Conservation (phyloP, 2,329 filamentous ascomycete genomes). For the Ophiognomonia clavigignenti-juglandacearum region DNA sequence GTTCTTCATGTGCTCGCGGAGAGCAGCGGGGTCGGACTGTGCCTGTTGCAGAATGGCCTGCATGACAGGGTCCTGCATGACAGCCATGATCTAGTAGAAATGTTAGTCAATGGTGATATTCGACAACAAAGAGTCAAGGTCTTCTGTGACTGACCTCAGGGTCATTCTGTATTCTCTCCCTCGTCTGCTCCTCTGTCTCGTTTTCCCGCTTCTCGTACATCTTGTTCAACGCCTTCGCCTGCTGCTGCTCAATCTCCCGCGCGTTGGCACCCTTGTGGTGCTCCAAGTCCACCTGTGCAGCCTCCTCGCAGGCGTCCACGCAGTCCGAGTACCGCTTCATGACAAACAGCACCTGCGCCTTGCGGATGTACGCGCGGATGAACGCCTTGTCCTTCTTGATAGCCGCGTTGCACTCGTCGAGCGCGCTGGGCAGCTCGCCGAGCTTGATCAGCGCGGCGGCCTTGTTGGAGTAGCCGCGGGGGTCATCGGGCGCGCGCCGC, state of each 20-base stretch:
- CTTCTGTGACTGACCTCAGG: slow-evolving; percentile 74
- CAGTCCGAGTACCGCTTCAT: slow-evolving; percentile 99
- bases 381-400: slow-evolving; percentile 90
- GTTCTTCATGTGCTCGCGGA: slow-evolving; percentile 98
- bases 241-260: slow-evolving; percentile 88
- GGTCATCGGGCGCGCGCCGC: slow-evolving; percentile 89
- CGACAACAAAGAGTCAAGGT: no score
- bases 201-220: slow-evolving; percentile 90
- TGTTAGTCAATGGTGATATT: not conserved
- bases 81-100: slow-evolving; percentile 64
- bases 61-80: slow-evolving; percentile 96
- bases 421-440: slow-evolving; percentile 87
- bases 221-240: slow-evolving; percentile 84
- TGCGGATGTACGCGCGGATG: slow-evolving; percentile 93
- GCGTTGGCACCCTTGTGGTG: slow-evolving; percentile 68
- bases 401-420: slow-evolving; percentile 86
- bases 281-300: slow-evolving; percentile 68
- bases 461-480: slow-evolving; percentile 94
- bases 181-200: slow-evolving; percentile 93
- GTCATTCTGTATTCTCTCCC: slow-evolving; percentile 83
- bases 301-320: slow-evolving; percentile 82
- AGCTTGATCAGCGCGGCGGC: slow-evolving; percentile 96
- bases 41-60: slow-evolving; percentile 96
- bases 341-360: slow-evolving; percentile 89
- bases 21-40: slow-evolving; percentile 83